Evolutionary conservation across 345 rosid species (phyloP), one percentile per base, ranked within the genome.

Genomic region (Excoecaria cochinchinensis): DNA sequence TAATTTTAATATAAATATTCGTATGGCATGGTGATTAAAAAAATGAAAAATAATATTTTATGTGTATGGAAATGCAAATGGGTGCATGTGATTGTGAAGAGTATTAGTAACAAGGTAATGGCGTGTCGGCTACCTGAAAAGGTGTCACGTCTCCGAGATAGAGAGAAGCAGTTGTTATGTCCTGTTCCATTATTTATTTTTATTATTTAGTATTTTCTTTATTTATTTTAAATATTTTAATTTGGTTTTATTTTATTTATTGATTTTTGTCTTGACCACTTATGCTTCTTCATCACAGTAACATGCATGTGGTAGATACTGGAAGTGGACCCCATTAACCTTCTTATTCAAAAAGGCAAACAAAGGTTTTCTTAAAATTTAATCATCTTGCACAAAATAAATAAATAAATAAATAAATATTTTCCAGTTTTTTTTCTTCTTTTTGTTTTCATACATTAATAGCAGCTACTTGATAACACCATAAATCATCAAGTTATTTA

Each of bases 81-180:
- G 31, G 31, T 31, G 31, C 31, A 31, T 31, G 31, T 82, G 91
- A 62, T n/a, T 17, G 86, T 82, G 91, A 62, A 25, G 22, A 16
- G 75, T 3, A 48, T 75, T 25, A 31, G 76, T 40, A 76, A 80
- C 79, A 70, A 83, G 36, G 83, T 1, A 46, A 60, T 64, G 82
- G 79, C 40, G 74, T 87, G 85, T 87, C 85, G 85, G 83, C 82
- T 85, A 78, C 74, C 60, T 68, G 51, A 52, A 78, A 76, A 78
- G 71, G 72, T 67, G 83, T 81, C 84, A 76, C 83, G 61, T 55
- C 72, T 55, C 48, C 61, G 0, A 31, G 44, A 70, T 25, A 58
- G 63, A 53, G 79, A 15, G 24, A 62, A 25, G 53, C 74, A 77
- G 56, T 70, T 55, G 51, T 0, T 9, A 19, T n/a, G 66, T 68